Evolutionary conservation across 768 basidiomycete species (phyloP).

Genomic region (Podaxis mareebaensis): DNA sequence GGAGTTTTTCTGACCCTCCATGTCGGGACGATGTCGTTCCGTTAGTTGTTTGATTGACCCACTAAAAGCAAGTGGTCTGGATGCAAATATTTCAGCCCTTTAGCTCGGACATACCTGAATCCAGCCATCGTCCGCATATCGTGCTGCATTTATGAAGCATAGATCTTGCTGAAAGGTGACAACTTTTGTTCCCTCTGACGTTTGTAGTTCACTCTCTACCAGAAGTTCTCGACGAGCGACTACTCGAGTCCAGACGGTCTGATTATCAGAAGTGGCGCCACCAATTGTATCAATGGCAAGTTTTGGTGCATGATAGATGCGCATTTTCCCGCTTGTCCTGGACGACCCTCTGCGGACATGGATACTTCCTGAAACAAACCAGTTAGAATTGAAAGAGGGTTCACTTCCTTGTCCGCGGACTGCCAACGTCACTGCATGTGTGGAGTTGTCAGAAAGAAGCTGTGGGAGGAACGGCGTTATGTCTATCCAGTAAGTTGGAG

Average conservation of each 20-base stretch:
- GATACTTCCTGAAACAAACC: slow-evolving; percentile 38
- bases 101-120: slow-evolving; percentile 24
- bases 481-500: too few relatives aligned
- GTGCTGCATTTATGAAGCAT: slow-evolving; percentile 49
- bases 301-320: slow-evolving; percentile 41
- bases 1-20: slow-evolving; percentile 40
- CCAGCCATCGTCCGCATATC: slow-evolving; percentile 45
- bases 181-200: slow-evolving; percentile 44
- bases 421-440: too few relatives aligned
- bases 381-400: too few relatives aligned
- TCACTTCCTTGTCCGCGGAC: too few relatives aligned
- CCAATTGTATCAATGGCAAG: slow-evolving; percentile 41
- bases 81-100: background rate
- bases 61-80: slow-evolving; percentile 29
- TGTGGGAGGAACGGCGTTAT: too few relatives aligned
- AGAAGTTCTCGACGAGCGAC: slow-evolving; percentile 42
- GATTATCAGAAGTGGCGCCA: slow-evolving; percentile 35
- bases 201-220: slow-evolving; percentile 51
- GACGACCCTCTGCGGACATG: slow-evolving; percentile 49
- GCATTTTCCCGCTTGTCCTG: slow-evolving; percentile 52
- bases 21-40: slow-evolving; percentile 52
- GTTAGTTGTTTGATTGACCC: slow-evolving; percentile 47
- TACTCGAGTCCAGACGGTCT: slow-evolving; percentile 53
- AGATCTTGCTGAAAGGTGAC: slow-evolving; percentile 54
- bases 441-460: too few relatives aligned